These are phyloP conservation scores for Phialocephala subalpina DNA, from an alignment of 2,329 filamentous ascomycete species.

Conservation along the genomic window DNA sequence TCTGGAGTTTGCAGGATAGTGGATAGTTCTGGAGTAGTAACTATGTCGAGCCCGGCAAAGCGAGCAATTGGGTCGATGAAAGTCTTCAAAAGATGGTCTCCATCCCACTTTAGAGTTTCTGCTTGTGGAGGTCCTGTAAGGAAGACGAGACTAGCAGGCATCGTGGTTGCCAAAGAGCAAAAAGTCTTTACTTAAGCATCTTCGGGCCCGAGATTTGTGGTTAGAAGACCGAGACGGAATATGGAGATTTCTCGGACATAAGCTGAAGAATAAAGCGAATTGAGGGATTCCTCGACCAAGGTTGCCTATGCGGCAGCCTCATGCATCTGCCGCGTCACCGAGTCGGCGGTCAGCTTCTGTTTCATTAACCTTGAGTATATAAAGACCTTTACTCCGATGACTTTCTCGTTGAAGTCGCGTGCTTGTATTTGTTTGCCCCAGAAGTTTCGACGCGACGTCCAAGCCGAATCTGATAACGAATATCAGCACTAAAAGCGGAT, in stretches of 20 bases:
- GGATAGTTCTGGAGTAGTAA: slow-evolving; percentile 14
- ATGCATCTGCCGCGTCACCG: slow-evolving; percentile 2
- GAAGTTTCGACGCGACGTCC: background rate
- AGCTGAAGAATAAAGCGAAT: slow-evolving; percentile 13
- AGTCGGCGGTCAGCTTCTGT: background rate
- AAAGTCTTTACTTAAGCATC: slow-evolving; percentile 9
- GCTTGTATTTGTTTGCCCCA: background rate
- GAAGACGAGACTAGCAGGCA: slow-evolving; percentile 50
- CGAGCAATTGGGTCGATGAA: slow-evolving; percentile 52
- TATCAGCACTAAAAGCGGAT: slow-evolving; percentile 9
- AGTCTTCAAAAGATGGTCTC: slow-evolving; percentile 55
- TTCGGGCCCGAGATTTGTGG: slow-evolving; percentile 3
- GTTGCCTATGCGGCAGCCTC: background rate
- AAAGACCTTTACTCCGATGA: background rate
- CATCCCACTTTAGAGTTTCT: slow-evolving; percentile 61
- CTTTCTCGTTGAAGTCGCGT: background rate
- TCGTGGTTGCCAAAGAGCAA: slow-evolving; percentile 24
- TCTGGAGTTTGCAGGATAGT: slow-evolving; percentile 16
- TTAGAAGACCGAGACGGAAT: background rate
- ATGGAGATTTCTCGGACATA: slow-evolving; percentile 13
- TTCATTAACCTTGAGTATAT: background rate
- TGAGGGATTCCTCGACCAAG: background rate
- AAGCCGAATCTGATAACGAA: background rate
- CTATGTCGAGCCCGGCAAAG: slow-evolving; percentile 45
- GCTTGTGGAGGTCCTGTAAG: slow-evolving; percentile 68